Evolutionary conservation across 129 eudicot genomes (phyloP).

Genomic region (Escallonia herrerae): DNA sequence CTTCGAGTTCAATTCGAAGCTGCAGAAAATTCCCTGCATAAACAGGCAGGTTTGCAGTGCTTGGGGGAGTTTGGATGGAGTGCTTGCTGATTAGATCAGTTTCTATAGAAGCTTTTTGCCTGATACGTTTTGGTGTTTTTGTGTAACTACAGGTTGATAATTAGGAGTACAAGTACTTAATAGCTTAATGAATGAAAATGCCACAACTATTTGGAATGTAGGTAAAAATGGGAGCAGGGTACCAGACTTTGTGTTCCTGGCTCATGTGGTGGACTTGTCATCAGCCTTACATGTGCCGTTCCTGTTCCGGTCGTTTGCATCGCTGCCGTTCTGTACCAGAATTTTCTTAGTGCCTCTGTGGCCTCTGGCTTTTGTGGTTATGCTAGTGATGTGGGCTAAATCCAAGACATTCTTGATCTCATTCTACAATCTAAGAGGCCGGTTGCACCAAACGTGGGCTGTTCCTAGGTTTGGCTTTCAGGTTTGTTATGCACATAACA

Average conservation of each 20-base stretch:
- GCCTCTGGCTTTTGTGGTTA: conserved; percentile 32
- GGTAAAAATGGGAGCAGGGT: conserved; percentile 37
- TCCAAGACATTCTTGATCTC: conserved; percentile 65
- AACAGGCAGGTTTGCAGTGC: too few relatives aligned
- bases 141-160: too few relatives aligned
- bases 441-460: conserved; percentile 83
- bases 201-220: conserved; percentile 7
- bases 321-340: conserved; percentile 37
- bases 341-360: conserved; percentile 35
- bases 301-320: conserved; percentile 44
- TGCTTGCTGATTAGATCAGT: too few relatives aligned
- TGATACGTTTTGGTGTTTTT: too few relatives aligned
- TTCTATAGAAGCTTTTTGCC: too few relatives aligned
- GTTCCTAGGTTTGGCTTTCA: conserved; percentile 93
- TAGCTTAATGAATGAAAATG: too few relatives aligned
- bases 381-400: conserved; percentile 82
- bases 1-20: too few relatives aligned
- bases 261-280: conserved; percentile 74
- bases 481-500: conserved; percentile 20
- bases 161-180: too few relatives aligned
- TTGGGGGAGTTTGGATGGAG: too few relatives aligned
- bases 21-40: too few relatives aligned
- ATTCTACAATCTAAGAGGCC: conserved; percentile 56
- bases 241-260: conserved; percentile 84
- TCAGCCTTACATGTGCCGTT: conserved; percentile 70